phyloP scores from a whole-genome alignment of 2,329 filamentous ascomycete species.

The Chaetomium olivaceum region DNA sequence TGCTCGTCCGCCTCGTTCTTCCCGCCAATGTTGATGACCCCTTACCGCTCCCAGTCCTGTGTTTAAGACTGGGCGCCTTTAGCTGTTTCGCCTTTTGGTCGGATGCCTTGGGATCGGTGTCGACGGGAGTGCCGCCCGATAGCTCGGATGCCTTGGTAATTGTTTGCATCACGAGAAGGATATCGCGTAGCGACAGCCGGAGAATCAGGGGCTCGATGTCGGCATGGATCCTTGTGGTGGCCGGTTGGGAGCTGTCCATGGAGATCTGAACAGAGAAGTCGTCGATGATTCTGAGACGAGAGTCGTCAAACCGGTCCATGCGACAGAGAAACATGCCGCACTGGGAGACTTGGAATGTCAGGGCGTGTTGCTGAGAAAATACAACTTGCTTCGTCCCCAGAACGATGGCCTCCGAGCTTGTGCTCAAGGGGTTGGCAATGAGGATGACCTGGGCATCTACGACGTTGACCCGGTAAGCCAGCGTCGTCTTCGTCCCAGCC shows the following conservation, averaged over 20 bases:
- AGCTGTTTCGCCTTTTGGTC: slow-evolving; percentile 60
- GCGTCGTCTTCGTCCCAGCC: slow-evolving; percentile 59
- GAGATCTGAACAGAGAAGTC: slow-evolving; percentile 92
- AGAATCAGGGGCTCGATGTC: slow-evolving; percentile 90
- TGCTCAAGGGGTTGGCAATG: slow-evolving; percentile 88
- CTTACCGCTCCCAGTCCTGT: slow-evolving; percentile 58
- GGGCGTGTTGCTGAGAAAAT: slow-evolving; percentile 87
- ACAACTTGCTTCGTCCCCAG: slow-evolving; percentile 91
- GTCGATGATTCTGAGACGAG: slow-evolving; percentile 86
- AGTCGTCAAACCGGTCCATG: slow-evolving; percentile 96
- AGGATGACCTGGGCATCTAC: slow-evolving; percentile 96
- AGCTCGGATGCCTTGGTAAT: slow-evolving; percentile 87
- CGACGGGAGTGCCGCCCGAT: slow-evolving; percentile 62
- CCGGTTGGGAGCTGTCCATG: slow-evolving; percentile 68
- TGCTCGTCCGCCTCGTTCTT: slow-evolving; percentile 35
- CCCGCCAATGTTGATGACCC: slow-evolving; percentile 53
- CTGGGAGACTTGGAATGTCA: slow-evolving; percentile 90
- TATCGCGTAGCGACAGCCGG: slow-evolving; percentile 87
- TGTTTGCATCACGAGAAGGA: slow-evolving; percentile 90
- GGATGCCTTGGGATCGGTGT: slow-evolving; percentile 43
- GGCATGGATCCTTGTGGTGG: slow-evolving; percentile 76
- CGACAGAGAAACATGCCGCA: slow-evolving; percentile 98
- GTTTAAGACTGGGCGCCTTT: slow-evolving; percentile 51
- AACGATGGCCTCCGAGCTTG: slow-evolving; percentile 93
- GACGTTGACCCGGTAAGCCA: slow-evolving; percentile 89